phyloP scores from a whole-genome alignment of 202 grass and related monocot genomes.

The Setaria italica region DNA sequence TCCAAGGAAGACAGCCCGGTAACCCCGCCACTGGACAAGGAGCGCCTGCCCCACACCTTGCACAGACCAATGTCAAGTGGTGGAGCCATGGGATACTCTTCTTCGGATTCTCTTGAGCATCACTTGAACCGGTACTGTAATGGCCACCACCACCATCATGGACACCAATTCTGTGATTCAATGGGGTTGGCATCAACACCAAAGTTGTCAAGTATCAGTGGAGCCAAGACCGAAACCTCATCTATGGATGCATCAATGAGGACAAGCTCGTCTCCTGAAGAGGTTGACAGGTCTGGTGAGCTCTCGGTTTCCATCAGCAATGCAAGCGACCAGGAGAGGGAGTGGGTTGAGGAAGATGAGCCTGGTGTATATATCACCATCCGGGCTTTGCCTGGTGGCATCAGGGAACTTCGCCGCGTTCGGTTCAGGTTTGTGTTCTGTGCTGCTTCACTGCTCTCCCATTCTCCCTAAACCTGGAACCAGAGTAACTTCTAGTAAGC shows the following conservation, averaged over 20 bases:
- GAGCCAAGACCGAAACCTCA: slow-evolving; percentile 72
- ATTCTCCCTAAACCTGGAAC: neutral
- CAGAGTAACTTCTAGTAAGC: neutral
- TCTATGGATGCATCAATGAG: slow-evolving; percentile 74
- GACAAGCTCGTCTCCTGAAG: slow-evolving; percentile 73
- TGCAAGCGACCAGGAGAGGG: slow-evolving; percentile 77
- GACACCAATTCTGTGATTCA: slow-evolving; percentile 62
- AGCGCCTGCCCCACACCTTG: slow-evolving; percentile 60
- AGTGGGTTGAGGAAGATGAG: slow-evolving; percentile 84
- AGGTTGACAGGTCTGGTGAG: slow-evolving; percentile 64
- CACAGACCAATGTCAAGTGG: slow-evolving; percentile 47
- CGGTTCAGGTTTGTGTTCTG: slow-evolving; percentile 63
- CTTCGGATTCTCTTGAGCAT: slow-evolving; percentile 79
- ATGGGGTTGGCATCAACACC: slow-evolving; percentile 64
- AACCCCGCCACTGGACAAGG: slow-evolving; percentile 68
- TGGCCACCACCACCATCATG: slow-evolving; percentile 54
- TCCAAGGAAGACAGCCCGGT: slow-evolving; percentile 69
- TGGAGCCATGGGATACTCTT: slow-evolving; percentile 63
- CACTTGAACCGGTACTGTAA: slow-evolving; percentile 50
- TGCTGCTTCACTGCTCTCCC: neutral
- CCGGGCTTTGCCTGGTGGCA: slow-evolving; percentile 65
- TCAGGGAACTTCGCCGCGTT: slow-evolving; percentile 74
- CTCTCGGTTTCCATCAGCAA: slow-evolving; percentile 75
- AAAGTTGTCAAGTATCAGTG: slow-evolving; percentile 83
- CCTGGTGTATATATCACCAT: slow-evolving; percentile 89